Evolutionary conservation across 2,329 filamentous ascomycete genomes (phyloP).

Genomic region (Cytospora paraplurivora): DNA sequence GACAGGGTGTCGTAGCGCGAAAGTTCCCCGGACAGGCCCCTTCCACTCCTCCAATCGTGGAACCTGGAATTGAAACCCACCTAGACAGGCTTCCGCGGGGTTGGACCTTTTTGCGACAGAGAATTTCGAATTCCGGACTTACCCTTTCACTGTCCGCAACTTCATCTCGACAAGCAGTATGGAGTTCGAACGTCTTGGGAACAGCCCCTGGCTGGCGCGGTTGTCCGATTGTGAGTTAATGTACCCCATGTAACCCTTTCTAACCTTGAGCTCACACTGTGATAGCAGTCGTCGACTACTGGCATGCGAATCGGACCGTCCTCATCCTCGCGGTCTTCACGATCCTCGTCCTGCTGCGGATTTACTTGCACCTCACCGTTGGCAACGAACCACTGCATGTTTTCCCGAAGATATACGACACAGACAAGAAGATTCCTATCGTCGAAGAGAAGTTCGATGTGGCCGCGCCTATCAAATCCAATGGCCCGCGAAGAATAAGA

Average conservation of each 20-base stretch:
- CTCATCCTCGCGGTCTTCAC: conserved; percentile 45
- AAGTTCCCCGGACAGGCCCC: not conserved
- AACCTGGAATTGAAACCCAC: conserved; percentile 18
- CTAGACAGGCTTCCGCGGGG: conserved; percentile 19
- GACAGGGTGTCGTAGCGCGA: not conserved
- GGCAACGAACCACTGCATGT: conserved; percentile 40
- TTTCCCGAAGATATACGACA: conserved; percentile 41
- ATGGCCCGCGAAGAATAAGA: conserved; percentile 51
- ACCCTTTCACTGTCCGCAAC: not conserved
- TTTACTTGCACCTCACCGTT: conserved; percentile 46
- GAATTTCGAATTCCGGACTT: not conserved
- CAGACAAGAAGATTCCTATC: not conserved
- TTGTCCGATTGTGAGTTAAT: conserved; percentile 20
- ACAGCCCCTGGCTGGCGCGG: conserved; percentile 23
- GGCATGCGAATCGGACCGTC: conserved; percentile 50
- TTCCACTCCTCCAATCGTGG: conserved; percentile 12
- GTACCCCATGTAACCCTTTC: not conserved
- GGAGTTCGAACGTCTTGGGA: conserved; percentile 16
- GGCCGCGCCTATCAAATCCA: conserved; percentile 38
- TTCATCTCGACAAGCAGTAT: conserved; percentile 7
- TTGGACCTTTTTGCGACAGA: conserved; percentile 13
- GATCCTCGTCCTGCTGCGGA: conserved; percentile 43
- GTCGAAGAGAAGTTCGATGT: conserved; percentile 29
- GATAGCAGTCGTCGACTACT: conserved; percentile 41
- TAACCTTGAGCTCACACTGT: not conserved